phyloP scores from a whole-genome alignment of 139 green algal genomes.

The Chlorella sp. region DNA sequence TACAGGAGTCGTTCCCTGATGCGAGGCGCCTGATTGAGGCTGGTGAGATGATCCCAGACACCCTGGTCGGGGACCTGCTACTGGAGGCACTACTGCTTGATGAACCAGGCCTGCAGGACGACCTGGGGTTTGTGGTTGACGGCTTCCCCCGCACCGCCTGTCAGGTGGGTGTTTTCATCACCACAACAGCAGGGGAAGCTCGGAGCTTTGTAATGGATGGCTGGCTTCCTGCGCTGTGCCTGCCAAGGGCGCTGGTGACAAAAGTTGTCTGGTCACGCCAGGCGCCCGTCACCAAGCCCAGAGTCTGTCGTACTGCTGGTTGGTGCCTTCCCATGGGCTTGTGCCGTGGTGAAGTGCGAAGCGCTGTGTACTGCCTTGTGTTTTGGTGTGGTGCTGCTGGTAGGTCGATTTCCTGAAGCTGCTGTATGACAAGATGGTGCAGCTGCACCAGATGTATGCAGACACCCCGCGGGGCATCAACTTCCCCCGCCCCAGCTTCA shows the following conservation, averaged over 20 bases:
- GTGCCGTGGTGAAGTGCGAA: too few species aligned
- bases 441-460: constrained; percentile 37
- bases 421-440: constrained; percentile 76
- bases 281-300: too few species aligned
- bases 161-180: constrained; percentile 25
- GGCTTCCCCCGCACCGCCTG: constrained; percentile 77
- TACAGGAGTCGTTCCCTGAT: constrained; percentile 14
- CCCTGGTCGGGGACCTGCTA: constrained; percentile 64
- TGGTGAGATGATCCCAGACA: constrained; percentile 66
- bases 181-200: too few species aligned
- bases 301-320: too few species aligned
- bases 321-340: too few species aligned
- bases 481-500: constrained; percentile 53
- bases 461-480: constrained; percentile 28
- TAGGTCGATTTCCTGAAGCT: constrained; percentile 83
- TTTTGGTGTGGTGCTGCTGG: too few species aligned
- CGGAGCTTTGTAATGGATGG: too few species aligned
- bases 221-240: too few species aligned
- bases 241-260: too few species aligned
- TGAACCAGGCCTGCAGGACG: constrained; percentile 48
- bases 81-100: constrained; percentile 75
- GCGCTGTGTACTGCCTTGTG: too few species aligned
- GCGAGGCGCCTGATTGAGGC: constrained; percentile 51
- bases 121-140: constrained; percentile 52
- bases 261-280: too few species aligned